Base-by-base conservation (phyloP, 2,329 filamentous ascomycete species). In the Phialophora expanda region DNA sequence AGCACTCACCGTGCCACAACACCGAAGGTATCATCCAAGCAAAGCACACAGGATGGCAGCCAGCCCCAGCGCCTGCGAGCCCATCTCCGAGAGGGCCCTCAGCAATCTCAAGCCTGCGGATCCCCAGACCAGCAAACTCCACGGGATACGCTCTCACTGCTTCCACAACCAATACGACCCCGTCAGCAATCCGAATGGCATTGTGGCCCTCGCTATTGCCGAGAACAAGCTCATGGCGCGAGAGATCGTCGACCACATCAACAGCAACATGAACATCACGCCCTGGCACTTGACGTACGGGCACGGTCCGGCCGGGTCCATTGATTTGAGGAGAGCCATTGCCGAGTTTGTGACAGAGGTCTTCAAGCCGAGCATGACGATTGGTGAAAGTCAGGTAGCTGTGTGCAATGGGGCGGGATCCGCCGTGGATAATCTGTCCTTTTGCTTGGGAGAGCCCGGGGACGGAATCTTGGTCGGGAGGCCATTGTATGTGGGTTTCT, bases 401-500 rank as follows among this genome's bases (percentile, higher is more conserved):
- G 68, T 76, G 24, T 76, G 76, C 0, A 75, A 76, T 34, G 67
- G 68, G 3, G 64, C 64, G n/a, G 60, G 63, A 26, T 70, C 74
- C 5, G 74, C 76, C 0, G 73, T 78, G 22, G 78, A 81, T 41
- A 77, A 81, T 73, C 73, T 83, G 11, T 79, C 76, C 0, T 81
- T 77, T 61, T 76, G 73, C 11, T 66, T 85, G 1, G 78, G 76
- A 8, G 79, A 82, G 60, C 73, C 75, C 0, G 79, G 78, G 0
- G 81, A 85, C 53, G 82, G 77, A 1, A 78, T 85, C 22, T 69
- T 86, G 11, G 73, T 83, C 2, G 78, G 75, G 32, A 74, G 78
- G 14, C 83, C 83, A 0, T 76, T 80, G 6, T 86, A 85, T 64
- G 79, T 79, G 20, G 76, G 80, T 17, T 85, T 85, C 61, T 76